Conservation (phyloP, 768 basidiomycete genomes). For the Rhizopogon roseolus region DNA sequence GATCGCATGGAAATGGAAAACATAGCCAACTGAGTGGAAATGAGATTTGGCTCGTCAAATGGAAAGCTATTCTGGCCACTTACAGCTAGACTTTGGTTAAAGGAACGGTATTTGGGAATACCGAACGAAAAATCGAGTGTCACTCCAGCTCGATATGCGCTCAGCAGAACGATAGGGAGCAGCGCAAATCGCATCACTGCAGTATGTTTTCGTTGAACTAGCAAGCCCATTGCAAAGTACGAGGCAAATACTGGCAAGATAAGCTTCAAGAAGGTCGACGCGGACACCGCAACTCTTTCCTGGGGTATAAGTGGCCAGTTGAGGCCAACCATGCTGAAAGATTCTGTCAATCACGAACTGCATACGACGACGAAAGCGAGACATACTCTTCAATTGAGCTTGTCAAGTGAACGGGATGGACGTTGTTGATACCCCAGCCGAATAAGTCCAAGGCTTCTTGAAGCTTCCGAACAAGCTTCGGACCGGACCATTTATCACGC, state of each 20-base stretch:
- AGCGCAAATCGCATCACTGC: constrained; percentile 32
- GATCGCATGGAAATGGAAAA: constrained; percentile 21
- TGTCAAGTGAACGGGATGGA: not conserved
- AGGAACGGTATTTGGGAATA: constrained; percentile 5
- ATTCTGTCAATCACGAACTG: not conserved
- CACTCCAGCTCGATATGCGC: constrained; percentile 33
- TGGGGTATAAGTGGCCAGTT: not conserved
- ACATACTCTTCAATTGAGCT: not conserved
- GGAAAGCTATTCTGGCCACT: not conserved
- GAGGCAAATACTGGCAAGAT: constrained; percentile 37
- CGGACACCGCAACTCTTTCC: constrained; percentile 12
- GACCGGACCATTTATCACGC: too few relatives aligned
- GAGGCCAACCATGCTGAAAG: not conserved
- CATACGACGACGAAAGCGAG: not conserved
- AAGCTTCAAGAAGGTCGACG: constrained; percentile 28
- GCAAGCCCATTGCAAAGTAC: constrained; percentile 48
- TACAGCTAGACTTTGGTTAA: constrained; percentile 20
- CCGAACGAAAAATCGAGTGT: constrained; percentile 20
- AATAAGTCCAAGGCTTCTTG: constrained; percentile 4
- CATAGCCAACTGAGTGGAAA: constrained; percentile 15
- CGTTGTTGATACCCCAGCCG: too few relatives aligned
- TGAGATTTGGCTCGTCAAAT: not conserved
- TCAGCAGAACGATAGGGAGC: constrained; percentile 44
- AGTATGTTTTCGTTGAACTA: constrained; percentile 45
- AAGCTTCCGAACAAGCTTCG: not conserved